phyloP scores from a whole-genome alignment of 208 protist species.

The Acanthamoeba triangularis region DNA sequence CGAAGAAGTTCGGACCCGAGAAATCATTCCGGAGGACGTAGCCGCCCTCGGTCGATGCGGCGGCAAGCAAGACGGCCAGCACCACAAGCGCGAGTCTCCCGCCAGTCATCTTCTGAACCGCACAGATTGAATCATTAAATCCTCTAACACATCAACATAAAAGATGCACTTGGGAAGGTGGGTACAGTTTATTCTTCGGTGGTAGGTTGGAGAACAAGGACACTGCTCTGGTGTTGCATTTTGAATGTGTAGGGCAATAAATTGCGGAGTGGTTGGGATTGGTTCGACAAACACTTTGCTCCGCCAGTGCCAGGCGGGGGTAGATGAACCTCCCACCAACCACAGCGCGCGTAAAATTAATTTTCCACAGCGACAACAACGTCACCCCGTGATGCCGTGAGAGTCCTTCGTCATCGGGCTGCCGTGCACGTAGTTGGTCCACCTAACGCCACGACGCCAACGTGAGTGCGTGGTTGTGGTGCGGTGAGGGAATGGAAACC shows the following conservation, averaged over 20 bases:
- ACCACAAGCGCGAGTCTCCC: background rate
- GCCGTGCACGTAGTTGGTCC: conserved; percentile 14
- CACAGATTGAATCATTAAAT: background rate
- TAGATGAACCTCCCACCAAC: too few relatives aligned
- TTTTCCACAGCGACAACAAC: too few relatives aligned
- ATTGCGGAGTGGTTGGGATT: background rate
- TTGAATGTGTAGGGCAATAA: too few relatives aligned
- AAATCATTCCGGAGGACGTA: background rate
- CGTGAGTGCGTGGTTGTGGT: background rate
- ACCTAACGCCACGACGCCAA: background rate
- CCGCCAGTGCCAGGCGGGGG: too few relatives aligned
- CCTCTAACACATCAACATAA: too few relatives aligned
- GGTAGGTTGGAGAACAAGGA: too few relatives aligned
- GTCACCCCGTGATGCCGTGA: background rate
- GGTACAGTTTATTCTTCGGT: too few relatives aligned
- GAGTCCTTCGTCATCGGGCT: conserved; percentile 37
- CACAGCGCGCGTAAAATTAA: too few relatives aligned
- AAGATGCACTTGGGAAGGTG: too few relatives aligned
- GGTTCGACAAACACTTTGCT: background rate
- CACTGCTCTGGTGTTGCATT: too few relatives aligned
- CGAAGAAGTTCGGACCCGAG: conserved; percentile 37
- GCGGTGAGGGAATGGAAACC: background rate
- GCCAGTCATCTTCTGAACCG: background rate
- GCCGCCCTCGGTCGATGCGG: background rate
- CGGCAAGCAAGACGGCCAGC: background rate